These are phyloP conservation scores for Fusarium lyarnte DNA, from an alignment of 2,329 filamentous ascomycete species.

Conservation along the genomic window DNA sequence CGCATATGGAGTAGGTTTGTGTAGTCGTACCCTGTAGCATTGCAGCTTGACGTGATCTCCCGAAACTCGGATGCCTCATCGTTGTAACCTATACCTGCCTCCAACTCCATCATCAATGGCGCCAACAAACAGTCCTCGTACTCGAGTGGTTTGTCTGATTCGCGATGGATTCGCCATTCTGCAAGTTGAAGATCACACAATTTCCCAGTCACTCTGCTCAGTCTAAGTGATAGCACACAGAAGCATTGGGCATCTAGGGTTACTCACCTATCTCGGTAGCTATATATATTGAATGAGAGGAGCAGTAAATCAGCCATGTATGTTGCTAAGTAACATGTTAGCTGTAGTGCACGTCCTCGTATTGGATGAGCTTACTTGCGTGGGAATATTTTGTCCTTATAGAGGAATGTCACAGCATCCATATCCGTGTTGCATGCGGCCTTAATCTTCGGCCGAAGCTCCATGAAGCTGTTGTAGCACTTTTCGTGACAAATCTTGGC, in stretches of 20 bases:
- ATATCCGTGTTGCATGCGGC: background rate
- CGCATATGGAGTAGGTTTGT: background rate
- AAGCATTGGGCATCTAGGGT: background rate
- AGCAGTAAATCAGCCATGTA: background rate
- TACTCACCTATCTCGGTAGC: background rate
- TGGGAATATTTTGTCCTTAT: background rate
- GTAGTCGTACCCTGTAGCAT: background rate
- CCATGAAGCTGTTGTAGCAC: background rate
- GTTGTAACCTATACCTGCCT: background rate
- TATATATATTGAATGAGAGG: background rate
- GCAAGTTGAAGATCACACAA: background rate
- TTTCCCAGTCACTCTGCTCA: background rate
- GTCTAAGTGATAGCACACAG: background rate
- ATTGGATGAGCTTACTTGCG: background rate
- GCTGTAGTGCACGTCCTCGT: too few species aligned
- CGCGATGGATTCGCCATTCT: background rate
- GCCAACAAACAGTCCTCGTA: background rate
- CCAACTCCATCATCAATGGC: background rate
- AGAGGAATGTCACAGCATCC: background rate
- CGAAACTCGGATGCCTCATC: background rate
- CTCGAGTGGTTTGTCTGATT: background rate
- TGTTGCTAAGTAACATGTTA: background rate
- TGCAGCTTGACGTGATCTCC: background rate
- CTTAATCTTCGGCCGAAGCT: background rate
- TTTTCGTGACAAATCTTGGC: background rate